phyloP scores from a whole-genome alignment of 2,329 filamentous ascomycete genomes.

The Talaromyces sp. region DNA sequence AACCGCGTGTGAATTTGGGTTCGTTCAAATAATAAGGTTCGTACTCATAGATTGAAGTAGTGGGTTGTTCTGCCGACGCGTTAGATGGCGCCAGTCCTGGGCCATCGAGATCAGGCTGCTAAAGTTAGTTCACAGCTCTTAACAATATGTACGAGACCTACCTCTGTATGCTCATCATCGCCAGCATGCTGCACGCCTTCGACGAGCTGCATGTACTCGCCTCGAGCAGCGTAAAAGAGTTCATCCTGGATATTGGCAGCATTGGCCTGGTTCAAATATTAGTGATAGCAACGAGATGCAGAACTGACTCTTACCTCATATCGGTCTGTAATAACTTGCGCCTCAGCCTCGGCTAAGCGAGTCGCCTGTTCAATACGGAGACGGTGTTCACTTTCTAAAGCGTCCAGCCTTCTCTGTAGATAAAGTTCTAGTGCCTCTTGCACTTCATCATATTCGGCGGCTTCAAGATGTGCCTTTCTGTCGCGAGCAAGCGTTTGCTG shows the following conservation, averaged over 20 bases:
- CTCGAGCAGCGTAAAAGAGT: constrained; percentile 38
- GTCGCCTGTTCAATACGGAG: constrained; percentile 31
- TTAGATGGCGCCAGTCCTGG: not conserved
- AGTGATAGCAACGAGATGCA: not conserved
- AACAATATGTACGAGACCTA: constrained; percentile 1
- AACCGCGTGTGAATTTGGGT: constrained; percentile 32
- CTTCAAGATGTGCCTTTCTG: constrained; percentile 39
- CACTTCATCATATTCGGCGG: constrained; percentile 38
- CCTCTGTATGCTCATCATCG: constrained; percentile 42
- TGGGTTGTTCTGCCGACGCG: constrained; percentile 23
- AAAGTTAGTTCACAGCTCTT: not conserved
- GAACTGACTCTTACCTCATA: constrained; percentile 27
- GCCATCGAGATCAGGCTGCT: constrained; percentile 15
- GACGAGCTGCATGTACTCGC: constrained; percentile 39
- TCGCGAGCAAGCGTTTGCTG: constrained; percentile 39
- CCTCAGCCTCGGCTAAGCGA: constrained; percentile 29
- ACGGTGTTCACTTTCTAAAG: constrained; percentile 33
- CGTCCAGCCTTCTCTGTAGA: constrained; percentile 27
- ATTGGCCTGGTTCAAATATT: constrained; percentile 23
- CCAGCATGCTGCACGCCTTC: constrained; percentile 37
- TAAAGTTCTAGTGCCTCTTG: constrained; percentile 29
- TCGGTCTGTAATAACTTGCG: constrained; percentile 32
- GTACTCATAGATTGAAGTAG: constrained; percentile 30
- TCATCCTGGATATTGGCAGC: constrained; percentile 33
- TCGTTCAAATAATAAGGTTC: constrained; percentile 26